phyloP scores from a whole-genome alignment of 257 asterid genomes.

The Buddleja alternifolia region DNA sequence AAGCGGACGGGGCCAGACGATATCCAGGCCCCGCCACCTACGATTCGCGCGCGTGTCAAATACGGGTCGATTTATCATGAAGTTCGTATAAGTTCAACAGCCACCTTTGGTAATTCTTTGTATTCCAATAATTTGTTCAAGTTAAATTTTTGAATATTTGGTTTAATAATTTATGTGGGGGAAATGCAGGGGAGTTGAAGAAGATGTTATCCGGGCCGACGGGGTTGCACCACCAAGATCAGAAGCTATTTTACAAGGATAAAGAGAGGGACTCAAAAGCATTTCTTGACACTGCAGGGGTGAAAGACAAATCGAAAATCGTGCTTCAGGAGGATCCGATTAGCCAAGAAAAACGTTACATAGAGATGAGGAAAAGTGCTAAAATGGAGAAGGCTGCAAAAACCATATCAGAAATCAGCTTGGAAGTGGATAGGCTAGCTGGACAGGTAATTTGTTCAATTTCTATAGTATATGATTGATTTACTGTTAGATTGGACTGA shows the following conservation, averaged over 20 bases:
- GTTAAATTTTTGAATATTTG: background rate
- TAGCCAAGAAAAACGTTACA: slow-evolving; percentile 69
- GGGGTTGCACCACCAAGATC: slow-evolving; percentile 87
- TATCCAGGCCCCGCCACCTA: slow-evolving; percentile 63
- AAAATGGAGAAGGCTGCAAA: slow-evolving; percentile 70
- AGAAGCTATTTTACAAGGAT: slow-evolving; percentile 77
- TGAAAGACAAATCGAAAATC: slow-evolving; percentile 83
- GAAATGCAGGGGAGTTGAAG: slow-evolving; percentile 75
- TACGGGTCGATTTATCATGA: slow-evolving; percentile 75
- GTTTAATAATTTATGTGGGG: background rate
- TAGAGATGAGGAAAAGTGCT: slow-evolving; percentile 73
- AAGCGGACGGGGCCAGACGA: slow-evolving; percentile 61
- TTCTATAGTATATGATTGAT: background rate
- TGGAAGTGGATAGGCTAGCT: slow-evolving; percentile 74
- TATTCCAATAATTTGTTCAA: background rate
- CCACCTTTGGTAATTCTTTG: slow-evolving; percentile 65
- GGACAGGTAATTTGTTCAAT: slow-evolving; percentile 55
- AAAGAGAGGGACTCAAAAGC: slow-evolving; percentile 79
- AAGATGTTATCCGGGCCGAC: slow-evolving; percentile 84
- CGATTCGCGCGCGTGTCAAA: slow-evolving; percentile 84
- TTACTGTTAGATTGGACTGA: background rate
- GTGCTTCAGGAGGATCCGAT: slow-evolving; percentile 77
- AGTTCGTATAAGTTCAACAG: slow-evolving; percentile 69
- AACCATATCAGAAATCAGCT: slow-evolving; percentile 67
- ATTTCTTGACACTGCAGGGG: slow-evolving; percentile 70